Base-by-base conservation (phyloP, 768 basidiomycete genomes). In the Serendipita sp. region DNA sequence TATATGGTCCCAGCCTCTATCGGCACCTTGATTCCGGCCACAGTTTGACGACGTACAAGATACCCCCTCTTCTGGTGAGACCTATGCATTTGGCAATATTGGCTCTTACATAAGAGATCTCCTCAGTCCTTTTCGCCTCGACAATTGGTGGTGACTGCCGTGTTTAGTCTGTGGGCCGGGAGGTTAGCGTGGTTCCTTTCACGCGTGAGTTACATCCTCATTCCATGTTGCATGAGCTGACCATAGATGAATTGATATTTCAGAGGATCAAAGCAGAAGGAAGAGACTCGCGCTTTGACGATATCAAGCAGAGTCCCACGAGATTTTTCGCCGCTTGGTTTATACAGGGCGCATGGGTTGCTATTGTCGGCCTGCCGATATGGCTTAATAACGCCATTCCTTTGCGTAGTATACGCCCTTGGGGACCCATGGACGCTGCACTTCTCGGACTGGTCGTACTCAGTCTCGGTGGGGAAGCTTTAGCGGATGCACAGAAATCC, bases 311-410 rank as follows among this genome's bases (percentile, higher is more conserved):
- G 37, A 66, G 77, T 36, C 79, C 80, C 0, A 64, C 64, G 8
- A 73, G 66, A 44, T 91, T 87, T 69, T 74, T 82, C 1, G 73
- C 68, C 23, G 83, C 76, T 64, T 89, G 86, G 86, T 75, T 84
- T 64, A 79, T 77, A 2, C 82, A 83, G 76, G 81, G 81, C 80
- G 81, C 81, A 2, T 88, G 87, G 87, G 79, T 87, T 44, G 73
- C 81, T 27, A 67, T 84, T 8, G 82, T 86, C 58, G 84, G 86
- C 16, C 76, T 89, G 11, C 86, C 87, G 2, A 81, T 87, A 8
- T 87, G n/a, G 62, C 60, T 76, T 69, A 70, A 74, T 66, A 87
- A 88, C 69, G 71, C 76, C 2, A 70, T 85, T 4, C 83, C 85
- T 0, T 69, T 77, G 1, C 65, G 70, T 5, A 70, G 74, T 8